Percentiles rank a stretch among this genome's conserved stretches.
Evolutionary conservation across 768 basidiomycete genomes (phyloP).

Genomic region (Leccinellum rugosiceps): DNA sequence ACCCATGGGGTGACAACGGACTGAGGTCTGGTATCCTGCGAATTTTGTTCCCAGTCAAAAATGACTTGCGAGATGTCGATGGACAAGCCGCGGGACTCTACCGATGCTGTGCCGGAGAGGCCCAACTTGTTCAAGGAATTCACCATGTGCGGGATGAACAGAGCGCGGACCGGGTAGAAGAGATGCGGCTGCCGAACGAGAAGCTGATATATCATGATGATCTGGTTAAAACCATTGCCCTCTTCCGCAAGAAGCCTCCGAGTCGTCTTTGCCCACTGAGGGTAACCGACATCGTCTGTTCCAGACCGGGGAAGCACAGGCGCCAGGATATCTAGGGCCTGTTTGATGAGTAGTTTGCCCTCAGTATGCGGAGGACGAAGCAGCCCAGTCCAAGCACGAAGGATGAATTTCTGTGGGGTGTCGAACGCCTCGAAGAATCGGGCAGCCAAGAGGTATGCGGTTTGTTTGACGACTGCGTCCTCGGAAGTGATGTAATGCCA

Average conservation of each 20-base stretch:
- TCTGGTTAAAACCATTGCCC: slow-evolving; percentile 62
- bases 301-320: slow-evolving; percentile 72
- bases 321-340: slow-evolving; percentile 84
- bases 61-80: slow-evolving; percentile 91
- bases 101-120: slow-evolving; percentile 63
- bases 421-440: slow-evolving; percentile 89
- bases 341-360: slow-evolving; percentile 68
- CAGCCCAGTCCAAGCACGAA: slow-evolving; percentile 87
- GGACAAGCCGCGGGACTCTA: slow-evolving; percentile 81
- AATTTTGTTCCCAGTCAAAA: slow-evolving; percentile 88
- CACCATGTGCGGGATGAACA: slow-evolving; percentile 93
- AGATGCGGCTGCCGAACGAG: slow-evolving; percentile 87
- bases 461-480: slow-evolving; percentile 90
- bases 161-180: slow-evolving; percentile 88
- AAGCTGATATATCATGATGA: slow-evolving; percentile 84
- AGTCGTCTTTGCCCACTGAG: slow-evolving; percentile 83
- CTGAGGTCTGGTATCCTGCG: slow-evolving; percentile 27
- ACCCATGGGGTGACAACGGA: slow-evolving; percentile 49
- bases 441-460: slow-evolving; percentile 85
- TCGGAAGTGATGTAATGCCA: slow-evolving; percentile 87
- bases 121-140: slow-evolving; percentile 86
- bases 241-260: slow-evolving; percentile 88
- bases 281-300: slow-evolving; percentile 54
- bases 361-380: slow-evolving; percentile 81
- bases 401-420: slow-evolving; percentile 86